Evolutionary conservation across 2,329 filamentous ascomycete species (phyloP), one percentile per base, ranked within the genome.

Genomic region (Aspergillus terreus): DNA sequence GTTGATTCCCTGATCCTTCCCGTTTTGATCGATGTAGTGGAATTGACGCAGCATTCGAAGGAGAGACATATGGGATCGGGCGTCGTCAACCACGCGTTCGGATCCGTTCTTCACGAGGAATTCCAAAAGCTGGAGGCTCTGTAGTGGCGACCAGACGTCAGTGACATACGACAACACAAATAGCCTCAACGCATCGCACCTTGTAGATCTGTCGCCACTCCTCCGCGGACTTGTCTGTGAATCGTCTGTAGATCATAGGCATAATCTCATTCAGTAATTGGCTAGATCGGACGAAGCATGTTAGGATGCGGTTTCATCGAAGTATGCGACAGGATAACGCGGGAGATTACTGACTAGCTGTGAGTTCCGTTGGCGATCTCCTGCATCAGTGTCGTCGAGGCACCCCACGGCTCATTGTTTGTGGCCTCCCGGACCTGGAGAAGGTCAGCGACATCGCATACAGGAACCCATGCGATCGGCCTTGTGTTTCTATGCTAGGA

Each of bases 151-250:
- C 15, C 38, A 30, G 7, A 25, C 14, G 38, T 49, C 32, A 53
- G 47, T 30, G 15, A 42, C 19, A 12, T 23, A 11, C 27, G 7
- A 30, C 27, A 30, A 30, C 6, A 30, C 27, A 4, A 30, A 30
- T 7, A 30, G 7, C 27, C 27, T 30, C 7, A 30, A 30, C n/a
- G 33, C 6, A 14, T 27, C 54, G 51, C 64, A 90, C 87, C 79
- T 99, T 99, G 82, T 99, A 99, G 68, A 99, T 99, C 73, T 99
- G 94, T 61, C 94, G 84, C 94, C 94, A 99, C 76, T 99, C 94
- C 71, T 99, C 94, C 50, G 94, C 92, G 6, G 91, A 82, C 78
- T 99, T 99, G 71, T 99, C 94, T 55, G 94, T 99, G 73, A 99
- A 99, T 59, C 94, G 89, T 67, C 95, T 94, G 78, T 99, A 99